Conservation (phyloP, 768 basidiomycete species). For the Panaeolus cyanescens region DNA sequence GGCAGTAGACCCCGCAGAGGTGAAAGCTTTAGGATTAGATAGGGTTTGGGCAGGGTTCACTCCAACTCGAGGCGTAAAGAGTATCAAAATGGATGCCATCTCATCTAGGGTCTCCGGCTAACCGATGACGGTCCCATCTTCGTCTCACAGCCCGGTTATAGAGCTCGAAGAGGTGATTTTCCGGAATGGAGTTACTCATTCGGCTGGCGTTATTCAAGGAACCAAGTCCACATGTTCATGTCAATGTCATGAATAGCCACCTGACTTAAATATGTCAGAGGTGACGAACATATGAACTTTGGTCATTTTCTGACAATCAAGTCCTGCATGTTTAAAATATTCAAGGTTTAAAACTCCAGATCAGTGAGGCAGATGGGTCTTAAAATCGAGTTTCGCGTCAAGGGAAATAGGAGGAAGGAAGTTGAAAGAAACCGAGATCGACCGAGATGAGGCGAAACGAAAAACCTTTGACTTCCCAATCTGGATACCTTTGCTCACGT, state of each 20-base stretch:
- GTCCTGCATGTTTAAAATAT: neutral
- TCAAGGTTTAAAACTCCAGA: neutral
- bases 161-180: neutral
- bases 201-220: neutral
- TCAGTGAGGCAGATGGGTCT: too few relatives aligned
- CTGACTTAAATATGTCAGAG: neutral
- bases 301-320: neutral
- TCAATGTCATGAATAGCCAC: neutral
- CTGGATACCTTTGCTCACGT: too few relatives aligned
- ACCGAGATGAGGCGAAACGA: too few relatives aligned
- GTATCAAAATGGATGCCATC: neutral
- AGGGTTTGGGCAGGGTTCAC: neutral
- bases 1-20: neutral
- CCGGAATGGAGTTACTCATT: neutral
- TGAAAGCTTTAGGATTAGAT: slow-evolving; percentile 3
- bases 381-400: too few relatives aligned
- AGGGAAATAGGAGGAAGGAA: too few relatives aligned
- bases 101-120: neutral
- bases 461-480: too few relatives aligned
- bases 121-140: slow-evolving; percentile 13
- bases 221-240: neutral
- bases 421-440: too few relatives aligned
- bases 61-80: neutral
- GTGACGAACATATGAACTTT: neutral
- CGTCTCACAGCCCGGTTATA: slow-evolving; percentile 7